These are phyloP conservation scores for Zygosaccharomyces pseudorouxii DNA, from an alignment of 805 yeast species.

Conservation along the genomic window DNA sequence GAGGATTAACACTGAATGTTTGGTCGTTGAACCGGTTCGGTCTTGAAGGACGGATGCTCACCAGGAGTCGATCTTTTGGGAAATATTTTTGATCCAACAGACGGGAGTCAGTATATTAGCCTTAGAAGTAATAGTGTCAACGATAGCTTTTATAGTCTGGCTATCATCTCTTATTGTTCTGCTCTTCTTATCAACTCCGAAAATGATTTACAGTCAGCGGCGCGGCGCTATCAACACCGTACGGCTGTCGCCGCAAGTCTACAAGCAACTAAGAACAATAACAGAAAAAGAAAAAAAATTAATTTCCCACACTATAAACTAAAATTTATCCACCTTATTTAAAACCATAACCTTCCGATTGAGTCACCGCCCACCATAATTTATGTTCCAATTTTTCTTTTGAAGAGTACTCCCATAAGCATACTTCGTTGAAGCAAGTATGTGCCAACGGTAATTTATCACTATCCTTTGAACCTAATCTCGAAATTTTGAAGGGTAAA, in stretches of 20 bases:
- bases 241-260: neutral
- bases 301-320: neutral
- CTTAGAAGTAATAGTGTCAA: too few relatives aligned
- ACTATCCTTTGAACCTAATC: conserved; percentile 38
- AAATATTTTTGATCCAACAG: too few relatives aligned
- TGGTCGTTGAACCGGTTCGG: too few relatives aligned
- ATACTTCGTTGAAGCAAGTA: conserved; percentile 90
- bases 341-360: conserved; percentile 84
- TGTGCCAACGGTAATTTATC: conserved; percentile 73
- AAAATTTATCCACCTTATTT: conserved; percentile 36
- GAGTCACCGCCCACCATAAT: conserved; percentile 63
- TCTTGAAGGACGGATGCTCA: too few relatives aligned
- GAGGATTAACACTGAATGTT: too few relatives aligned
- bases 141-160: too few relatives aligned
- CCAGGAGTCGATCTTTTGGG: too few relatives aligned
- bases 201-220: neutral
- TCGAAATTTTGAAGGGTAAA: conserved; percentile 65
- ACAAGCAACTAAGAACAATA: neutral
- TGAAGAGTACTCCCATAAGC: conserved; percentile 60
- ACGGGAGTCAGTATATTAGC: too few relatives aligned
- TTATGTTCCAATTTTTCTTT: conserved; percentile 53
- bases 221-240: neutral
- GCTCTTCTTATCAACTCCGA: neutral
- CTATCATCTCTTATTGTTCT: neutral
- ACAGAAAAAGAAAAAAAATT: neutral